These are phyloP conservation scores for Colletotrichum somersetense DNA, from an alignment of 2,329 filamentous ascomycete species.

Conservation along the genomic window DNA sequence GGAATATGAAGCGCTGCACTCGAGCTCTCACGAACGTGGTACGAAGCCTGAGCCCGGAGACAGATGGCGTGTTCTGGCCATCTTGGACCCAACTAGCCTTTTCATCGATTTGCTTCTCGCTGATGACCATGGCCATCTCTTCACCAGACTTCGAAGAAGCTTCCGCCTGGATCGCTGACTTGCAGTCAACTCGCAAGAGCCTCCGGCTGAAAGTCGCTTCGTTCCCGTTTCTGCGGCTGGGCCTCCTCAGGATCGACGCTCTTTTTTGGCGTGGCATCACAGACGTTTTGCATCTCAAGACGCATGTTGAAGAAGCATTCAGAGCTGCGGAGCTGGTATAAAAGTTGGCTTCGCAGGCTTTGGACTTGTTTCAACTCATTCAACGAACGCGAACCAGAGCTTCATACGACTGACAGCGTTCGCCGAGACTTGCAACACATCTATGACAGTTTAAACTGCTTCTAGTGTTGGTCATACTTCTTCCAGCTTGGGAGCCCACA, in stretches of 20 bases:
- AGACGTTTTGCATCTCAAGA: conserved; percentile 41
- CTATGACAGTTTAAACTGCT: conserved; percentile 49
- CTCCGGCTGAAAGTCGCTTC: conserved; percentile 43
- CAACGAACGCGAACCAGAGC: background rate
- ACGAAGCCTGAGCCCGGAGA: conserved; percentile 34
- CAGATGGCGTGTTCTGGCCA: conserved; percentile 41
- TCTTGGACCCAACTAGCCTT: conserved; percentile 42
- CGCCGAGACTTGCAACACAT: conserved; percentile 42
- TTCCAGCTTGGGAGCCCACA: conserved; percentile 60
- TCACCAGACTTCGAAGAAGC: conserved; percentile 35
- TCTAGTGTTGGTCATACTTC: conserved; percentile 54
- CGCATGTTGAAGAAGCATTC: conserved; percentile 39
- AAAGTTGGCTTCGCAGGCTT: rapidly evolving
- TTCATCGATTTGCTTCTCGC: conserved; percentile 42
- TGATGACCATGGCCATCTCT: conserved; percentile 38
- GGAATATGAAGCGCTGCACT: background rate
- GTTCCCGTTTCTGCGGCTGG: conserved; percentile 42
- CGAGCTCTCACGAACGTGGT: background rate
- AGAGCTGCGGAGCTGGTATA: background rate
- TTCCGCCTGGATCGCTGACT: conserved; percentile 33
- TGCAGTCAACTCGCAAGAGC: conserved; percentile 39
- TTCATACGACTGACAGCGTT: background rate
- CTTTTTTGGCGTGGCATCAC: conserved; percentile 44
- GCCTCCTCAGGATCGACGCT: conserved; percentile 43
- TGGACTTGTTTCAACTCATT: background rate